These are phyloP conservation scores for Fraxinus greggii DNA, from an alignment of 305 asterid species.

Conservation along the genomic window DNA sequence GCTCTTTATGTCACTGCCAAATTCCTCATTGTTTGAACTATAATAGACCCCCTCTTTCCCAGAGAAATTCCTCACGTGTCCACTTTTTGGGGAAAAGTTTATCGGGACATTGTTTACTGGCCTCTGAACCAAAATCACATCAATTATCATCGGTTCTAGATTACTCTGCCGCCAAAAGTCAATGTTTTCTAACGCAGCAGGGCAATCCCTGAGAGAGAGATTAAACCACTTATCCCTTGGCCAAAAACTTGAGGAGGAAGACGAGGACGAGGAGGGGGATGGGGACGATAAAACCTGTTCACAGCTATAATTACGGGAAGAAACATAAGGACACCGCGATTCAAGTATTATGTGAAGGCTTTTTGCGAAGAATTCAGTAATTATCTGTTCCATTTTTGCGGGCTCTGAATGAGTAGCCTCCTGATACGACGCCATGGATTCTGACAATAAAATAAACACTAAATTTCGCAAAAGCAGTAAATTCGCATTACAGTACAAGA, in stretches of 20 bases:
- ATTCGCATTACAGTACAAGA: neutral
- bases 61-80: conserved; percentile 28
- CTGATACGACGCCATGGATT: conserved; percentile 60
- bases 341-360: conserved; percentile 87
- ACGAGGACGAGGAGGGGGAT: conserved; percentile 56
- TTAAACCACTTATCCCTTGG: conserved; percentile 90
- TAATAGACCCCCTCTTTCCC: conserved; percentile 42
- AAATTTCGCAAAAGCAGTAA: neutral
- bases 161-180: conserved; percentile 84
- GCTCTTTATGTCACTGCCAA: conserved; percentile 38
- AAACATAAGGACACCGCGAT: conserved; percentile 77
- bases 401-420: conserved; percentile 62
- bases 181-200: conserved; percentile 82
- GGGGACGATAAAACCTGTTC: conserved; percentile 76
- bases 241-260: conserved; percentile 62
- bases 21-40: conserved; percentile 58
- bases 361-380: conserved; percentile 78
- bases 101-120: conserved; percentile 53
- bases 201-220: conserved; percentile 74
- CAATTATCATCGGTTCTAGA: conserved; percentile 80
- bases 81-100: conserved; percentile 48
- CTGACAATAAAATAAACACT: conserved; percentile 18
- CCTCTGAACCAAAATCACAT: conserved; percentile 60
- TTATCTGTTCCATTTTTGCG: conserved; percentile 83
- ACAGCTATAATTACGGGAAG: conserved; percentile 78